A percentile compares a stretch with the other conserved stretches of the same genome.
Conservation (phyloP, 1,284 basidiomycete genomes). For the Irpex lacteus region DNA sequence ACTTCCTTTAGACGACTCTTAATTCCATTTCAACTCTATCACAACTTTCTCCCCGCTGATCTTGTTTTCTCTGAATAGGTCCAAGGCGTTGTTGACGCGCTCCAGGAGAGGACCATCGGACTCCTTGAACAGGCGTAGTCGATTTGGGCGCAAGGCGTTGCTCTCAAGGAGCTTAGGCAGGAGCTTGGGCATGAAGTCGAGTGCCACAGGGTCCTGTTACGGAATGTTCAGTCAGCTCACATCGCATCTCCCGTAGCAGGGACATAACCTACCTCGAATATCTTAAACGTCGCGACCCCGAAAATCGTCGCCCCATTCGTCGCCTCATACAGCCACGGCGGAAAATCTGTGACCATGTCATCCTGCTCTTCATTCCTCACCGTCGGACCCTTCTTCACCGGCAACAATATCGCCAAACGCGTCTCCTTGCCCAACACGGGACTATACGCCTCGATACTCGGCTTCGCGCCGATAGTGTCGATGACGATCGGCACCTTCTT, state of each 20-base stretch:
- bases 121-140: constrained; percentile 4
- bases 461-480: constrained; percentile 41
- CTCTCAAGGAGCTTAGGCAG: constrained; percentile 7
- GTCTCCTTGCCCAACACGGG: constrained; percentile 35
- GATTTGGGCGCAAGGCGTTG: constrained; percentile 10
- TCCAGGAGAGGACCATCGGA: background rate
- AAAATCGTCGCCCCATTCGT: background rate
- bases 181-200: constrained; percentile 2
- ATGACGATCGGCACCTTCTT: constrained; percentile 37
- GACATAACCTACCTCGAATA: background rate
- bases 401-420: constrained; percentile 44
- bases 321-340: background rate
- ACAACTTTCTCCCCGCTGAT: constrained; percentile 15
- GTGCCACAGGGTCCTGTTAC: background rate
- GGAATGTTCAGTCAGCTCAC: background rate
- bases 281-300: background rate
- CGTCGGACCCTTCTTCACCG: constrained; percentile 36
- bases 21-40: background rate
- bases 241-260: background rate
- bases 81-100: constrained; percentile 6
- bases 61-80: constrained; percentile 8
- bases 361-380: background rate
- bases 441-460: constrained; percentile 33
- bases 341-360: background rate
- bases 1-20: background rate